Base-by-base conservation (phyloP, 768 basidiomycete species). In the Boletus pseudopeckii region DNA sequence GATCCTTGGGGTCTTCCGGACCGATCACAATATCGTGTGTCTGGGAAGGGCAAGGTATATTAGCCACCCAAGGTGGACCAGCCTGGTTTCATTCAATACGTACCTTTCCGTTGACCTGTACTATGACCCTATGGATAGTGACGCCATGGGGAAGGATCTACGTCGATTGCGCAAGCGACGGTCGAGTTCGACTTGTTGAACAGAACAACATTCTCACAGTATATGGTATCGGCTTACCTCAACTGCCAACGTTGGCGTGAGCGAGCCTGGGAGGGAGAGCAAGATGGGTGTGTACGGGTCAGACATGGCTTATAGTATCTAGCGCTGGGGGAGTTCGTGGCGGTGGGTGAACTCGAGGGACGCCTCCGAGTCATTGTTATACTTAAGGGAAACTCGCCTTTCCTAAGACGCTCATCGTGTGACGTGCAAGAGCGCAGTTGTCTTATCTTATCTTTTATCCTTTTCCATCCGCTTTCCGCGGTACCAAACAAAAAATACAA, bases 11-110 rank as follows among this genome's bases (percentile, higher is more conserved):
- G 41, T 74, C 69, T 71, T 88, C 83, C 37, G 88, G 88, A 17
- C 87, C 88, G 59, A 88, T 77, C 40, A 90, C 80, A 53, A 90
- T 78, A 67, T 90, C 88, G 70, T 90, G 85, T 7, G 84, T 86
- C 86, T 88, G 59, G 7, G 28, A 45, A 18, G 37, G 28, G 4
- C 1, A 44, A 3, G 22, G 26, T 20, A 9, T 32, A 7, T 38
- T n/a, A 14, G 13, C 24, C 17, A n/a, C 14, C 30, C 11, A n/a
- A 4, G 5, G 26, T 32, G 5, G 5, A 33, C 11, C 43, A 18
- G 1, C 30, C 30, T 32, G 6, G 13, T 2, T 24, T 20, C n/a
- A n/a, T 22, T 2, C 4, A 14, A 9, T 9, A 32, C 75, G 57
- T 64, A 84, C 86, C 67, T 77, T 79, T 41, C 85, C 88, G 63